These are phyloP conservation scores for Mikania micrantha DNA, from an alignment of 129 eudicot genomes.

Conservation along the genomic window DNA sequence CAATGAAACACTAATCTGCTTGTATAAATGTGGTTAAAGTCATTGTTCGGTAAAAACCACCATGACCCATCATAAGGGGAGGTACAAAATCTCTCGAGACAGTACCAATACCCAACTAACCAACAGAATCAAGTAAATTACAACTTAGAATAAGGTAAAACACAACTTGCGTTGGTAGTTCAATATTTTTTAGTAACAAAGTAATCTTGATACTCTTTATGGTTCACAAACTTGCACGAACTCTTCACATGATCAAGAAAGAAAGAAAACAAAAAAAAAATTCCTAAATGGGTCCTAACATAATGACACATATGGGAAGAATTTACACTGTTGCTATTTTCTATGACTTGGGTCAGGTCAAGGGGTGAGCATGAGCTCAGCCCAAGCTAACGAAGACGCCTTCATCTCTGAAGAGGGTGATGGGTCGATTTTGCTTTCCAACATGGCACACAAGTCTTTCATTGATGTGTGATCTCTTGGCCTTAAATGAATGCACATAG, in stretches of 20 bases:
- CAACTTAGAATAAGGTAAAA: no score
- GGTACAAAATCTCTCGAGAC: no score
- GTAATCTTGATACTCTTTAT: not conserved
- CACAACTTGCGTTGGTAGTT: no score
- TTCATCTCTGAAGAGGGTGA: slow-evolving; percentile 67
- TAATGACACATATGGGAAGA: slow-evolving; percentile 4
- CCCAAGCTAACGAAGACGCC: slow-evolving; percentile 86
- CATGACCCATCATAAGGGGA: no score
- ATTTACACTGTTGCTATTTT: slow-evolving; percentile 21
- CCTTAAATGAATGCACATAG: slow-evolving; percentile 45
- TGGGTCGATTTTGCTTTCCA: slow-evolving; percentile 71
- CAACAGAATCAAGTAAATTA: no score
- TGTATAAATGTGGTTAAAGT: no score
- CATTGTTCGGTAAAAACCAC: no score
- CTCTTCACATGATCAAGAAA: slow-evolving; percentile 18
- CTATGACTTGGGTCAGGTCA: slow-evolving; percentile 22
- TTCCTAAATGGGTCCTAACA: slow-evolving; percentile 11
- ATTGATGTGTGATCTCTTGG: slow-evolving; percentile 42
- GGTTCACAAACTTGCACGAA: not conserved
- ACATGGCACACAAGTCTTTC: slow-evolving; percentile 54
- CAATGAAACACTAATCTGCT: no score
- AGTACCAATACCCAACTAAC: no score
- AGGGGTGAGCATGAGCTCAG: slow-evolving; percentile 79
- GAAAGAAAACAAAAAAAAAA: no score
- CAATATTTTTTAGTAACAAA: no score